Conservation (phyloP, 2,329 filamentous ascomycete species). For the Capronia americana region DNA sequence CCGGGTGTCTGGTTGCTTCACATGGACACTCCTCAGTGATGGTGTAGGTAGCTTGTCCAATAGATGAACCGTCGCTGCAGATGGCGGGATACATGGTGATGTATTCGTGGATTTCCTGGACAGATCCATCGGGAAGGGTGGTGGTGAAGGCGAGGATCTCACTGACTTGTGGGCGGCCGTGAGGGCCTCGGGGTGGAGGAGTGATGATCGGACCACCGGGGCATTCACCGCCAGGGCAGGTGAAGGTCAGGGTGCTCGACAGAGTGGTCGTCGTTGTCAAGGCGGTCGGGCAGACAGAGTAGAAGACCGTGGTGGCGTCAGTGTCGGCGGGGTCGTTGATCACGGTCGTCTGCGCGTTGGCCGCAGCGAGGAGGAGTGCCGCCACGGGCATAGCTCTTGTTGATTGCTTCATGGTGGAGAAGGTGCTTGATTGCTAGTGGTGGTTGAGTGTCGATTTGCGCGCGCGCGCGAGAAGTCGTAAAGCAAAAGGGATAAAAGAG, state of each 20-base stretch:
- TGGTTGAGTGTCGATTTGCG: constrained; percentile 6
- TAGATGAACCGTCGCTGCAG: constrained; percentile 38
- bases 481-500: constrained; percentile 30
- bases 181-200: constrained; percentile 17
- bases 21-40: constrained; percentile 44
- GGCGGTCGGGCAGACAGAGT: constrained; percentile 38
- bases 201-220: constrained; percentile 34
- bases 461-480: constrained; percentile 15
- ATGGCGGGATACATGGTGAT: constrained; percentile 40
- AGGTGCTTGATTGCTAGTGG: not conserved
- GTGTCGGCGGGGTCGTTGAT: constrained; percentile 31
- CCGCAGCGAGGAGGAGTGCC: constrained; percentile 35
- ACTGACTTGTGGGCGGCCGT: constrained; percentile 11
- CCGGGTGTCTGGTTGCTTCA: constrained; percentile 25
- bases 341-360: constrained; percentile 36
- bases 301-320: constrained; percentile 33
- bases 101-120: constrained; percentile 38
- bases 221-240: constrained; percentile 33
- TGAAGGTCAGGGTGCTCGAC: constrained; percentile 37
- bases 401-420: constrained; percentile 30
- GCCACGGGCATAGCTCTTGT: constrained; percentile 27
- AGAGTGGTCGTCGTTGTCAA: constrained; percentile 38
- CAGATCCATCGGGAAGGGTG: constrained; percentile 36
- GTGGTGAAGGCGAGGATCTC: constrained; percentile 36
- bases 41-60: constrained; percentile 42